Base-by-base conservation (phyloP, 257 asterid genomes). In the Ehretia macrophylla region DNA sequence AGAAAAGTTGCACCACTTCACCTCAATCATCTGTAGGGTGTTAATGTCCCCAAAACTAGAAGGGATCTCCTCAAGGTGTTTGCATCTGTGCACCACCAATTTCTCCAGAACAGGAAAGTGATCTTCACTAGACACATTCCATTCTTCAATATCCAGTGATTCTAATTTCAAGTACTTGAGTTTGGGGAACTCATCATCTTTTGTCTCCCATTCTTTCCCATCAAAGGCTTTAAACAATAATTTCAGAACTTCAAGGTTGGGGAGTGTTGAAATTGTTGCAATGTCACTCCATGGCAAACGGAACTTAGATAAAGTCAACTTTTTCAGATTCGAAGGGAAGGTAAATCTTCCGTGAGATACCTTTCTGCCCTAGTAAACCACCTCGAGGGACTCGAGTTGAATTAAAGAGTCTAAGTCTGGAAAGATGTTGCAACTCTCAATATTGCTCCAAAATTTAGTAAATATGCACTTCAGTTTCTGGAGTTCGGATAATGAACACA, bases 81-180 rank as follows among this genome's bases (percentile, higher is more conserved):
- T 0, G 53, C 66, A 64, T 20, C 18, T 13, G 8, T 0, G 8
- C 56, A 70, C 21, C n/a, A 48, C 56, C 50, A 65, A 32, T 1
- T 23, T 39, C 19, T 71, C 56, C 46, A 70, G 70, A 27, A 10
- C 4, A 3, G 62, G 70, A 37, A 70, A 65, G 57, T 63, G 53
- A 46, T 27, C 35, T 27, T 60, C 60, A n/a, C 45, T 49, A 5
- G 58, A 54, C 10, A 32, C n/a, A 5, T 47, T 65, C 68, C 64
- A 71, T 0, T 60, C 49, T 11, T 32, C 22, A 40, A 65, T 14
- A 5, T 47, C 6, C 13, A 19, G 11, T 0, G 11, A 1, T 4
- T 55, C 35, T 18, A 65, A 16, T 42, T 40, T 39, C 39, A 58
- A 58, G 51, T 17, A 58, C 18, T 42, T 58, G 11, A 58, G 50